A percentile compares a stretch with the other conserved stretches of the same genome.
Conservation (phyloP, 1,284 basidiomycete species). For the Trametes hirsuta region DNA sequence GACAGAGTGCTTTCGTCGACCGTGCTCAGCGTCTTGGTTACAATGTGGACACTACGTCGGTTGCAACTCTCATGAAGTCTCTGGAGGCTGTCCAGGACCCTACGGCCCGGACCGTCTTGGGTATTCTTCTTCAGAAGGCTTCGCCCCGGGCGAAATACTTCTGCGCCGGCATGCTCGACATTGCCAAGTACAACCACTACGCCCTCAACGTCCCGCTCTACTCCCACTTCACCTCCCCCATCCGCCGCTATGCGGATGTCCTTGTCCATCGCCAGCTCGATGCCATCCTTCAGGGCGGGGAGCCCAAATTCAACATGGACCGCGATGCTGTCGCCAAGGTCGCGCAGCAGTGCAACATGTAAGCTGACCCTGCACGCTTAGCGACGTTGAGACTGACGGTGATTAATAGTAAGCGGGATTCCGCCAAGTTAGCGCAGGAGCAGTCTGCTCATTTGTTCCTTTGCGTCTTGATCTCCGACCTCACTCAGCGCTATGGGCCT, state of each 20-base stretch:
- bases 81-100: constrained; percentile 77
- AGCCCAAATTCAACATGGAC: constrained; percentile 94
- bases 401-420: constrained; percentile 78
- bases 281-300: constrained; percentile 78
- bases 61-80: constrained; percentile 85
- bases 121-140: constrained; percentile 85
- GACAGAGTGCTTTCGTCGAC: constrained; percentile 73
- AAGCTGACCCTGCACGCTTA: constrained; percentile 30
- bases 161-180: constrained; percentile 99
- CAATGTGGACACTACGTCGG: constrained; percentile 79
- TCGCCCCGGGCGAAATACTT: constrained; percentile 96
- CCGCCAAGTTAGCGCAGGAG: constrained; percentile 91
- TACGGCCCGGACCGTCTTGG: constrained; percentile 73
- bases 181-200: constrained; percentile 96
- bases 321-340: constrained; percentile 97
- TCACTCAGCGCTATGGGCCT: constrained; percentile 93
- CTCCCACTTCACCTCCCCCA: constrained; percentile 96
- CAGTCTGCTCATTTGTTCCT: constrained; percentile 96
- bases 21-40: constrained; percentile 86
- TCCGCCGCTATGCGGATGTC: constrained; percentile 93
- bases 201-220: constrained; percentile 91
- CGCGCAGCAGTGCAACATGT: constrained; percentile 98
- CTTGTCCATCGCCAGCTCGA: constrained; percentile 97
- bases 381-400: background rate
- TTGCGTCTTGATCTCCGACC: constrained; percentile 90